Conservation (phyloP, 2,329 filamentous ascomycete species). For the Remersonia thermophila region DNA sequence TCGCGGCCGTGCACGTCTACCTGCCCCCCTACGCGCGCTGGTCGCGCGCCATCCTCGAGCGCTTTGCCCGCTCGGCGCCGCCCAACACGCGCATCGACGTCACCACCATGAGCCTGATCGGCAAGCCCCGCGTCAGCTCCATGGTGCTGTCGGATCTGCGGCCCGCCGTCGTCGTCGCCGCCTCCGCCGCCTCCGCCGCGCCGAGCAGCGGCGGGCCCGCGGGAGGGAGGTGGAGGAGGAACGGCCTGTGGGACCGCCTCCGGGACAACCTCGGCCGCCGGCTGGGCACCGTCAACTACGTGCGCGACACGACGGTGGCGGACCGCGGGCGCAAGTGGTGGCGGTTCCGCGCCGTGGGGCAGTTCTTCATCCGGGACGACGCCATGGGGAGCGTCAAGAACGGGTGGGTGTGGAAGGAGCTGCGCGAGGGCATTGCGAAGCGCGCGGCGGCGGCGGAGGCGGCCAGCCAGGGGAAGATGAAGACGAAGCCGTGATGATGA, state of each 20-base stretch:
- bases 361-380: slow-evolving; percentile 24
- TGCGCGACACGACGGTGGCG: slow-evolving; percentile 17
- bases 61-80: slow-evolving; percentile 38
- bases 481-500: neutral
- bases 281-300: slow-evolving; percentile 29
- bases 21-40: slow-evolving; percentile 53
- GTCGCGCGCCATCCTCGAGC: slow-evolving; percentile 42
- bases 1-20: slow-evolving; percentile 58
- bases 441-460: neutral
- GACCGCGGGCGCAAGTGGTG: slow-evolving; percentile 23
- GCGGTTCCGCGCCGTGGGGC: slow-evolving; percentile 24
- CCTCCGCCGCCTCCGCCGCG: too few relatives aligned
- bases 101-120: slow-evolving; percentile 43
- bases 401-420: slow-evolving; percentile 26
- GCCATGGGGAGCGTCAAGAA: slow-evolving; percentile 15
- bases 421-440: slow-evolving; percentile 19
- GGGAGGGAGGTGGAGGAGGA: neutral
- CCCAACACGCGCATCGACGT: slow-evolving; percentile 35
- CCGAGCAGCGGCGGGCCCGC: neutral
- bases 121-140: slow-evolving; percentile 34
- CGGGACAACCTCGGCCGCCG: slow-evolving; percentile 9
- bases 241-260: neutral
- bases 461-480: neutral
- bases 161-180: slow-evolving; percentile 12
- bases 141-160: slow-evolving; percentile 24